Conservation (phyloP, 2,329 filamentous ascomycete species). For the Ceratocystis alfenasii region DNA sequence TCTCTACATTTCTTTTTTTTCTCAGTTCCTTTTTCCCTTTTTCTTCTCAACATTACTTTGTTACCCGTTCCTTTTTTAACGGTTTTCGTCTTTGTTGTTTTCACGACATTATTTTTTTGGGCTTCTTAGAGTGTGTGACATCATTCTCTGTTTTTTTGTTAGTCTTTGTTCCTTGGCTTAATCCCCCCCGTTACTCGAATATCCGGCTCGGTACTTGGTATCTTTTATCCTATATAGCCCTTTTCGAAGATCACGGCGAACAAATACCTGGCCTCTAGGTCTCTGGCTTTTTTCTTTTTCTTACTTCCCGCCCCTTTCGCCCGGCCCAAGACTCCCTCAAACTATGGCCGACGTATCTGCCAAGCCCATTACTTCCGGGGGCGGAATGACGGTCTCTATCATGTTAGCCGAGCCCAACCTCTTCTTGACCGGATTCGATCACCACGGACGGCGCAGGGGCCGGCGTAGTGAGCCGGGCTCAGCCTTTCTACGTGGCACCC, state of each 20-base stretch:
- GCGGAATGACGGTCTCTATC: slow-evolving; percentile 62
- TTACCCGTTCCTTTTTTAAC: not conserved
- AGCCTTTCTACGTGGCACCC: slow-evolving; percentile 71
- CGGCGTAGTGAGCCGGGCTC: slow-evolving; percentile 51
- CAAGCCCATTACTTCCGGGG: slow-evolving; percentile 70
- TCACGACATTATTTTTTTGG: not conserved
- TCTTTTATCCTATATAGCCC: not conserved
- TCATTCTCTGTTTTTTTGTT: not conserved
- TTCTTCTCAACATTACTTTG: not conserved
- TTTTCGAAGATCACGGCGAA: not conserved
- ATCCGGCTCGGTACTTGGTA: not conserved
- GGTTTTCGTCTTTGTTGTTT: not conserved
- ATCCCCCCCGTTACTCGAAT: not conserved
- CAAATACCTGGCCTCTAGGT: not conserved
- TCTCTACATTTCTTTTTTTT: not conserved
- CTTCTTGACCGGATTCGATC: slow-evolving; percentile 68
- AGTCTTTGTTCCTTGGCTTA: not conserved
- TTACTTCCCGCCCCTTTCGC: not conserved
- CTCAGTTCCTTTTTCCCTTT: not conserved
- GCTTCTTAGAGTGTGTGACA: not conserved
- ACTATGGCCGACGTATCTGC: slow-evolving; percentile 29
- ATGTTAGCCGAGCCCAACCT: slow-evolving; percentile 67
- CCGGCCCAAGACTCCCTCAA: not conserved
- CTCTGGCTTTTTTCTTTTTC: not conserved
- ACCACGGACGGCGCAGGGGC: slow-evolving; percentile 43